Conservation (phyloP, 1,284 basidiomycete genomes). For the Microbotryum intermedium region DNA sequence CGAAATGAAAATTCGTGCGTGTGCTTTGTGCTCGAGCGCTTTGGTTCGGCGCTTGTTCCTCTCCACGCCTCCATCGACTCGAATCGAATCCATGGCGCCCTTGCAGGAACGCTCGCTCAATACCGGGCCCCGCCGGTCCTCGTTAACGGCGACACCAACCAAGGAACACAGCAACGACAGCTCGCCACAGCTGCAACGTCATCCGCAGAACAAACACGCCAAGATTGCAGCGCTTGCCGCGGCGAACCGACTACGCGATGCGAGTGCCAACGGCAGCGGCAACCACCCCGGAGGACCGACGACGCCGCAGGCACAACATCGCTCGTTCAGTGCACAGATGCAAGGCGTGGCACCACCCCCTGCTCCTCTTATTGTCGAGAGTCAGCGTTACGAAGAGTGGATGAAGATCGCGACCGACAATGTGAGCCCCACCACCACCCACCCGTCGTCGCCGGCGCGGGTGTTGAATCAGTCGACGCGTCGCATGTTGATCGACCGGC, state of each 20-base stretch:
- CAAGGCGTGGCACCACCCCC: background rate
- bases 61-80: too few species aligned
- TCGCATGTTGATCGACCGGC: background rate
- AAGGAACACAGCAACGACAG: constrained; percentile 3
- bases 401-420: constrained; percentile 99
- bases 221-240: constrained; percentile 22
- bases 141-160: background rate
- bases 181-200: background rate
- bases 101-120: too few species aligned
- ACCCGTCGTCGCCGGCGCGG: background rate
- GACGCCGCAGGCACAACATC: background rate
- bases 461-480: background rate
- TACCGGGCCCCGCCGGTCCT: background rate
- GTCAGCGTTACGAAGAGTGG: constrained; percentile 69
- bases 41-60: background rate
- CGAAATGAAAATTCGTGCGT: too few species aligned
- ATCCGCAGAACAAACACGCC: background rate
- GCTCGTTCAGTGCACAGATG: background rate
- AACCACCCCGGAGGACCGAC: background rate
- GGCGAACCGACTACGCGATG: constrained; percentile 10
- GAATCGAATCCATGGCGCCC: too few species aligned
- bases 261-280: background rate
- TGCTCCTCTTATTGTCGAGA: constrained; percentile 23
- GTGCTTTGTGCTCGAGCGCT: background rate
- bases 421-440: constrained; percentile 48